Evolutionary conservation across 495 filamentous ascomycete genomes (phyloP), one percentile per base, ranked within the genome.

Genomic region (Neurospora africana): DNA sequence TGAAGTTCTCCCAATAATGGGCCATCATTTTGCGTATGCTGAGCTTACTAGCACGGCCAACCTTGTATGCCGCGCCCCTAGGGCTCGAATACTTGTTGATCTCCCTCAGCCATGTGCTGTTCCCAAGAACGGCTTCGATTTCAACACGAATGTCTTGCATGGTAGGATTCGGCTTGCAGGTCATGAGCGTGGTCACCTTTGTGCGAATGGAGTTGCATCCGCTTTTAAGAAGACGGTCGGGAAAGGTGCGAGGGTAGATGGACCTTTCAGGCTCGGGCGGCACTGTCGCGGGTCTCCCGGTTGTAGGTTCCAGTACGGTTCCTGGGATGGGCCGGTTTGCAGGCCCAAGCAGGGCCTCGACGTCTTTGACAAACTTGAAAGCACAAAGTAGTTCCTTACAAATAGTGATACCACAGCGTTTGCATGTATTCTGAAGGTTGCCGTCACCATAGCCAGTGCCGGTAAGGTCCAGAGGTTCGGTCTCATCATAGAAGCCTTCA

Each of bases 1-100:
- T 88, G 38, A 83, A 84, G 75, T 95, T 97, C 35, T 90, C 87
- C 91, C 91, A 93, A 82, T 95, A 95, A 37, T 87, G 84, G 21
- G 86, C 87, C 88, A 95, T 90, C 90, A 93, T 92, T 73, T 88
- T 88, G 21, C 91, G 87, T 58, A 92, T 82, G 1, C 85, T 83
- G 38, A 90, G 80, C 78, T 79, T 88, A 80, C 72, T 80, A 0
- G 21, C 38, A 17, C 53, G 68, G 3, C 72, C 74, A 3, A 82
- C 43, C 7, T 39, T 37, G 65, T 79, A 78, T 2, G 33, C n/a
- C 69, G 73, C 71, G 8, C 30, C 4, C 11, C 40, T 43, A 23
- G 73, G 74, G 10, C 27, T 37, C 10, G 21, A 21, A 13, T 36
- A 10, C 3, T 73, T 40, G 43, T 83, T 82, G 35, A 83, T 78